A percentile compares a stretch with the other conserved stretches of the same genome.
These are phyloP conservation scores for Candida neerlandica DNA, from an alignment of 1,139 yeast genomes.

Conservation along the genomic window DNA sequence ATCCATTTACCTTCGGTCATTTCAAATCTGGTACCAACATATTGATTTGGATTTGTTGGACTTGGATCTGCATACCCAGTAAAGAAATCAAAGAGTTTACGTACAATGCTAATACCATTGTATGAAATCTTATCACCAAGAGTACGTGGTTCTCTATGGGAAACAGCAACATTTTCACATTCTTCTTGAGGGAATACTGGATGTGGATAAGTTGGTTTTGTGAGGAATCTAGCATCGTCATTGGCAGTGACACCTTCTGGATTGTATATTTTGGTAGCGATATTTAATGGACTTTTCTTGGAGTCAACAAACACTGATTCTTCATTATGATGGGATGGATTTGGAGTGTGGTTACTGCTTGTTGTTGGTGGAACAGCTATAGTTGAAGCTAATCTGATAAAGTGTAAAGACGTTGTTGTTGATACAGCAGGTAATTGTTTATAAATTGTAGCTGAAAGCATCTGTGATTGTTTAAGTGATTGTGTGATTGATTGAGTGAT, in stretches of 20 bases:
- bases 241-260: constrained; percentile 27
- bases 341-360: neutral
- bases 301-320: neutral
- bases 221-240: constrained; percentile 31
- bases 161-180: constrained; percentile 48
- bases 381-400: constrained; percentile 6
- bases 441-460: constrained; percentile 4
- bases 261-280: constrained; percentile 31
- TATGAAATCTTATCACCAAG: constrained; percentile 57
- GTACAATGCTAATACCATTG: constrained; percentile 43
- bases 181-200: constrained; percentile 51
- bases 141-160: constrained; percentile 56
- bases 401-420: neutral
- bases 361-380: constrained; percentile 1
- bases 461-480: neutral
- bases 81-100: constrained; percentile 57
- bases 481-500: too few relatives aligned
- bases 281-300: constrained; percentile 19
- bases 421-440: neutral
- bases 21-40: constrained; percentile 49
- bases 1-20: constrained; percentile 72
- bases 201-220: constrained; percentile 59
- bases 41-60: constrained; percentile 27
- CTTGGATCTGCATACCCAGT: constrained; percentile 67
- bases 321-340: neutral